Conservation (phyloP, 2,329 filamentous ascomycete genomes). For the Malbranchea cinnamomea region DNA sequence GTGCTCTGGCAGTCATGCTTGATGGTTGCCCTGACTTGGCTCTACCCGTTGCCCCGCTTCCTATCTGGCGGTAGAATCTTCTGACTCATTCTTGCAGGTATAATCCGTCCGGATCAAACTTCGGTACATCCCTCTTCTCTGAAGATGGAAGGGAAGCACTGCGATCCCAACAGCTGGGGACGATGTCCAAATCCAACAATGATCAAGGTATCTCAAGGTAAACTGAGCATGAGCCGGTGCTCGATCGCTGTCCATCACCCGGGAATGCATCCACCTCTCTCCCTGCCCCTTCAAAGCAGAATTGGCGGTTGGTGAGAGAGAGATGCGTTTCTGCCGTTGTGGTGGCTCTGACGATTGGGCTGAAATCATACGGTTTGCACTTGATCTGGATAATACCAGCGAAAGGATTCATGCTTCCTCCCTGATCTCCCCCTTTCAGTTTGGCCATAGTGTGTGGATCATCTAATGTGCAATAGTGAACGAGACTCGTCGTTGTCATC, state of each 20-base stretch:
- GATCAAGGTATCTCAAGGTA: conserved; percentile 36
- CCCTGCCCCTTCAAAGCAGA: conserved; percentile 10
- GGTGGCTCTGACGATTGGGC: conserved; percentile 19
- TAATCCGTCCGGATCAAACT: too few relatives aligned
- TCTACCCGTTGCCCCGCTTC: too few relatives aligned
- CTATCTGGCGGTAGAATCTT: too few relatives aligned
- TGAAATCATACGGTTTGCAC: conserved; percentile 80
- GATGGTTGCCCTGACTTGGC: too few relatives aligned
- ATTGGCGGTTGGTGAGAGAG: too few relatives aligned
- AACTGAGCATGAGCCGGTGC: conserved; percentile 51
- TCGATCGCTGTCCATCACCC: conserved; percentile 27
- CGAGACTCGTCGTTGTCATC: too few relatives aligned
- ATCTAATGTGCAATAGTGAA: conserved; percentile 16
- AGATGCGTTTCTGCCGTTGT: conserved; percentile 6
- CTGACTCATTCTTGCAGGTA: too few relatives aligned
- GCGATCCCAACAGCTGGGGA: conserved; percentile 24
- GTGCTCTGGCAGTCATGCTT: too few relatives aligned
- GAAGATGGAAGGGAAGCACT: conserved; percentile 27
- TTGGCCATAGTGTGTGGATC: conserved; percentile 18
- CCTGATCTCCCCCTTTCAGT: conserved; percentile 23
- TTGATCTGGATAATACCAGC: conserved; percentile 99
- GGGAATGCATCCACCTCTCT: conserved; percentile 13
- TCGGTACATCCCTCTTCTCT: conserved; percentile 12
- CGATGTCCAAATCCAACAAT: conserved; percentile 19
- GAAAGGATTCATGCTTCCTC: conserved; percentile 94